phyloP scores from a whole-genome alignment of 345 rosid genomes.

The Eucalyptus shirleyi region DNA sequence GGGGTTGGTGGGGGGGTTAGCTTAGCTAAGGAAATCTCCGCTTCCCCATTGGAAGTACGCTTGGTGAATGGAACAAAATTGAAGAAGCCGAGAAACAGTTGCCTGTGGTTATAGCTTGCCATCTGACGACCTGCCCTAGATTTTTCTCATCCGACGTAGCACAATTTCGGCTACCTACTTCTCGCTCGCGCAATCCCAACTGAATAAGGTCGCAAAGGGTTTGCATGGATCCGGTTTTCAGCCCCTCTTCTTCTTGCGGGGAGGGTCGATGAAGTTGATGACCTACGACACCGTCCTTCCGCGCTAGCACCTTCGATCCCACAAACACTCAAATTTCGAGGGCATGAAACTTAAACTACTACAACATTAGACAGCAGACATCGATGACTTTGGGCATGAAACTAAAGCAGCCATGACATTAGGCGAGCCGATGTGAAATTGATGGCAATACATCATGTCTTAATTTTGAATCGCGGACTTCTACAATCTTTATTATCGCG shows the following conservation, averaged over 20 bases:
- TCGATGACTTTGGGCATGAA: not conserved
- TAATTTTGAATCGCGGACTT: not conserved
- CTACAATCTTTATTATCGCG: not conserved
- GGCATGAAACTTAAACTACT: not conserved
- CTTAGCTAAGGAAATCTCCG: not conserved
- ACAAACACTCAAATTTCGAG: not conserved
- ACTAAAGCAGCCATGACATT: not conserved
- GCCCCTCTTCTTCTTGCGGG: not conserved
- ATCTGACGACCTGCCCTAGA: not conserved
- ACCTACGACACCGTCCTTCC: not conserved
- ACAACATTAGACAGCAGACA: not conserved
- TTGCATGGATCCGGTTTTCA: not conserved
- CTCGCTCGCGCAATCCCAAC: not conserved
- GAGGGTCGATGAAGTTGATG: not conserved
- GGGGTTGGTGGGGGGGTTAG: not conserved
- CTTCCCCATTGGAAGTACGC: not conserved
- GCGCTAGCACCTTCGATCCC: not conserved
- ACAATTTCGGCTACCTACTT: not conserved
- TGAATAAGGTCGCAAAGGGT: not conserved
- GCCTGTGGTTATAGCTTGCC: not conserved
- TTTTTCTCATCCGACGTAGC: not conserved
- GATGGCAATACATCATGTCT: not conserved
- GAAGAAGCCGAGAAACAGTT: not conserved
- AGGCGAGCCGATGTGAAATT: not conserved
- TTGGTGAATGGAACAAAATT: not conserved